These are phyloP conservation scores for Avena sativa DNA, from an alignment of 176 grass and related monocot species.

Conservation along the genomic window DNA sequence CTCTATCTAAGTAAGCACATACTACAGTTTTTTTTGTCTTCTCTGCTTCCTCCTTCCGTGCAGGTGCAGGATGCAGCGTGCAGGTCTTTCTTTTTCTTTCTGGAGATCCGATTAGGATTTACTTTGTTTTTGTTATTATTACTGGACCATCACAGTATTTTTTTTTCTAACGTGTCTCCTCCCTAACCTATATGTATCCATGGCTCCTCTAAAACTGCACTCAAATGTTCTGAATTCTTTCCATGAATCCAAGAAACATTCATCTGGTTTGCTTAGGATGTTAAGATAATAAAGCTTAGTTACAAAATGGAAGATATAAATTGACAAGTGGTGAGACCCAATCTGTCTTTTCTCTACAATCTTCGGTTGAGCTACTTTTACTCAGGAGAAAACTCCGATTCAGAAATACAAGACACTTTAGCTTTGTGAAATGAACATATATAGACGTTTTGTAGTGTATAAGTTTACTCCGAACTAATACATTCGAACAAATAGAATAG, in stretches of 20 bases:
- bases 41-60: constrained; percentile 5
- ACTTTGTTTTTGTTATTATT: constrained; percentile 9
- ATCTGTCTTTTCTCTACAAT: background rate
- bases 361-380: background rate
- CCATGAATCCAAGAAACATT: background rate
- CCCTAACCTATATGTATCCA: background rate
- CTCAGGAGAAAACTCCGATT: no score
- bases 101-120: constrained; percentile 24
- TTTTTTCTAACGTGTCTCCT: background rate
- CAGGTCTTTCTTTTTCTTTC: constrained; percentile 30
- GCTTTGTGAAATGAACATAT: no score
- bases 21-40: constrained; percentile 14
- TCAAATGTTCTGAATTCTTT: background rate
- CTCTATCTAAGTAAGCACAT: background rate
- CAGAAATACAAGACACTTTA: no score
- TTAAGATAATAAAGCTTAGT: background rate
- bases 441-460: no score
- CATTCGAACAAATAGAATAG: background rate
- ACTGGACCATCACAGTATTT: background rate
- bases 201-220: background rate
- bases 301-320: no score
- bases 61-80: constrained; percentile 1
- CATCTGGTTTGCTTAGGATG: background rate
- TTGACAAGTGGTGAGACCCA: no score
- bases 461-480: no score